Evolutionary conservation across 495 filamentous ascomycete genomes (phyloP), one percentile per base, ranked within the genome.

Genomic region (Parmelia sp.): DNA sequence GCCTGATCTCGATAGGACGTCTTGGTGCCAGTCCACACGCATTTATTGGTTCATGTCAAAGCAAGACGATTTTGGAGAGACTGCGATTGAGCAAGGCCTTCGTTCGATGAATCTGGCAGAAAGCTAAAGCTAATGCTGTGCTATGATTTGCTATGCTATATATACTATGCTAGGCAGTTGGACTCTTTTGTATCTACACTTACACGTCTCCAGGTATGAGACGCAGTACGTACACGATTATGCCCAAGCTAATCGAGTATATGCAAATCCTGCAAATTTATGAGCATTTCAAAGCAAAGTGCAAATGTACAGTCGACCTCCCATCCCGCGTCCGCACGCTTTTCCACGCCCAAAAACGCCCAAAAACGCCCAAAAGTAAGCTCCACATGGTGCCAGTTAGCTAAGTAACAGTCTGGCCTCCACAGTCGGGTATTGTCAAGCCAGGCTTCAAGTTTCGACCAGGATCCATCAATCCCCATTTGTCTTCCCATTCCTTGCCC

Each of bases 401-500:
- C 45, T 36, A 44, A 42, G 21, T 39, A 31, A 87, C 81, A 27
- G 85, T 89, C 78, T 89, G 84, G 44, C 90, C 91, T 17, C 82
- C 88, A 69, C 93, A 97, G 70, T 91, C 87, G 29, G 94, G 94
- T 69, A 98, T 95, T 72, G 84, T 87, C 61, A 98, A 73, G 14
- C 92, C 92, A 4, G 79, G 69, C 75, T 98, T 98, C 71, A 98
- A 73, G 27, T 92, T 91, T 61, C 94, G 84, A 65, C 89, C 85
- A 2, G 89, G 80, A 74, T 96, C 91, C 85, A 98, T 87, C 27
- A 98, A 76, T 36, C 94, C 94, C 93, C 93, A 97, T 71, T 96
- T 89, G 70, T 95, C 90, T 76, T 98, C 94, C 92, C 92, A 97
- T 62, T 90, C 79, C 75, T 92, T 80, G 17, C 82, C 84, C 1